Evolutionary conservation across 306 rosid species (phyloP).

Genomic region (Betula pendula): DNA sequence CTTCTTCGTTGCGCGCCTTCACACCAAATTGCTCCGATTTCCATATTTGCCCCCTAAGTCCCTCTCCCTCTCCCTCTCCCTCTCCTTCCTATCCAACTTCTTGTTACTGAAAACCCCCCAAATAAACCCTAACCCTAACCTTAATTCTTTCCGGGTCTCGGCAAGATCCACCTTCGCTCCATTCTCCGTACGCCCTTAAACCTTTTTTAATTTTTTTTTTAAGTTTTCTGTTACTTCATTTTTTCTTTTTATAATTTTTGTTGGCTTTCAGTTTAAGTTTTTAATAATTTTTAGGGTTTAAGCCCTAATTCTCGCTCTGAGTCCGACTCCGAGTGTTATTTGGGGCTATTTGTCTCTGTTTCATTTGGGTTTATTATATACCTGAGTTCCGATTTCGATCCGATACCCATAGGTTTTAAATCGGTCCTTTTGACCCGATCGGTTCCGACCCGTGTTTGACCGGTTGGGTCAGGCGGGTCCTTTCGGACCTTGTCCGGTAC

Average conservation of each 20-base stretch:
- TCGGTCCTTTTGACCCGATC: slow-evolving; percentile 34
- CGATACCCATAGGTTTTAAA: slow-evolving; percentile 25
- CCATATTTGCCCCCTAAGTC: slow-evolving; percentile 10
- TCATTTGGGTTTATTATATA: not conserved
- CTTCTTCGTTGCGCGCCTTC: slow-evolving; percentile 28
- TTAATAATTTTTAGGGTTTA: slow-evolving; percentile 1
- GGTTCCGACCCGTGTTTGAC: slow-evolving; percentile 23
- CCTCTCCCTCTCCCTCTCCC: not conserved
- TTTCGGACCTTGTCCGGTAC: slow-evolving; percentile 15
- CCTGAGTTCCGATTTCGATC: slow-evolving; percentile 35
- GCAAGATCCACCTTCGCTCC: not conserved
- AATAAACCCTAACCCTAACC: slow-evolving; percentile 23
- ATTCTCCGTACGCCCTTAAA: slow-evolving; percentile 21
- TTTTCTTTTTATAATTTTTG: not conserved
- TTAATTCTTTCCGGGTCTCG: not conserved
- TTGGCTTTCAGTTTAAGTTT: not conserved
- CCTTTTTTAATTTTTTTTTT: not conserved
- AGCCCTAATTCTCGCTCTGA: slow-evolving; percentile 26
- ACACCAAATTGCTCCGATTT: slow-evolving; percentile 13
- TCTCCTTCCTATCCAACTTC: not conserved
- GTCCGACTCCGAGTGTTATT: slow-evolving; percentile 28
- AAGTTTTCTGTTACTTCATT: not conserved
- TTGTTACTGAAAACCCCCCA: not conserved
- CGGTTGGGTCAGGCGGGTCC: slow-evolving; percentile 41
- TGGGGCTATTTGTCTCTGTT: slow-evolving; percentile 7